Conservation (phyloP, 768 basidiomycete species). For the Tylopilus plumbeoviolaceoides region DNA sequence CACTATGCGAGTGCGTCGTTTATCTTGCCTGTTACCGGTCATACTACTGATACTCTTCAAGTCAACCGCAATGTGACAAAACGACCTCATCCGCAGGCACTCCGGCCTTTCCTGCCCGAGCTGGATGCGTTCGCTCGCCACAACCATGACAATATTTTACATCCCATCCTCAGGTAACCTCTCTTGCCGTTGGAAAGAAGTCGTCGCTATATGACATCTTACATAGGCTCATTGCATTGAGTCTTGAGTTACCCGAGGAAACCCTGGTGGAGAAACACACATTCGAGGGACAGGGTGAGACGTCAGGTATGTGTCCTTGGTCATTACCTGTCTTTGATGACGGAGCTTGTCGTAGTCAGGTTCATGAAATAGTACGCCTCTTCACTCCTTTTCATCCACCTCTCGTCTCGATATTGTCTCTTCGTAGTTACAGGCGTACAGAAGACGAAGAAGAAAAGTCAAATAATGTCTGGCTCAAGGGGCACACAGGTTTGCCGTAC, state of each 20-base stretch:
- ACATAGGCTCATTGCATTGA: conserved; percentile 43
- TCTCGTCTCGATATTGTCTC: not conserved
- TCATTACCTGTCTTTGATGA: not conserved
- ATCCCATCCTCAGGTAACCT: conserved; percentile 41
- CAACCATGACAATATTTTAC: conserved; percentile 49
- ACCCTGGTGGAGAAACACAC: conserved; percentile 45
- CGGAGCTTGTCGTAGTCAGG: conserved; percentile 35
- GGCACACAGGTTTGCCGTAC: conserved; percentile 44
- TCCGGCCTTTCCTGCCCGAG: conserved; percentile 50
- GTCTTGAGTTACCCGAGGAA: conserved; percentile 53
- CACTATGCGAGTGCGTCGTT: conserved; percentile 49
- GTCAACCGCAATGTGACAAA: conserved; percentile 45
- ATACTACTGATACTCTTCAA: conserved; percentile 14
- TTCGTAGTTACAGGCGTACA: conserved; percentile 44
- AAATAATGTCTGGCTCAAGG: conserved; percentile 56
- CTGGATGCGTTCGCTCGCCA: conserved; percentile 47
- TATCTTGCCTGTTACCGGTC: not conserved
- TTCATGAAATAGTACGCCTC: conserved; percentile 58
- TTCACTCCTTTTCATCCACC: not conserved
- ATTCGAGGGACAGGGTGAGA: conserved; percentile 37
- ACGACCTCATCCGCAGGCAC: conserved; percentile 42
- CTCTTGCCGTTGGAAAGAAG: not conserved
- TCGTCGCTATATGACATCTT: not conserved
- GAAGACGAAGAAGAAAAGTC: conserved; percentile 46
- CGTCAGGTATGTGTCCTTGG: conserved; percentile 30